Conservation (phyloP, 768 basidiomycete species). For the Boletus bicolor region DNA sequence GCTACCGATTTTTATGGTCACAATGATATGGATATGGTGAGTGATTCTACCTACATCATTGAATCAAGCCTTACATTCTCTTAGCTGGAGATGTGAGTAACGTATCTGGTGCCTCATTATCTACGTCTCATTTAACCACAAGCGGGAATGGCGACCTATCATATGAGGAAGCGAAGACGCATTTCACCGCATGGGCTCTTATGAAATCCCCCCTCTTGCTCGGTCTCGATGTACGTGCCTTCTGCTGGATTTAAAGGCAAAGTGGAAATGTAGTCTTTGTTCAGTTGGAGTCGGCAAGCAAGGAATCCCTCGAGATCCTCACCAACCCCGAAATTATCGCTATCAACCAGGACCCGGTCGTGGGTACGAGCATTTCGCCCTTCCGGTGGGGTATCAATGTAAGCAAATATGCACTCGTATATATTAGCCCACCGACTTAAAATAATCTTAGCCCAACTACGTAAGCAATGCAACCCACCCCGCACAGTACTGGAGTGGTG, state of each 20-base stretch:
- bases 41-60: conserved; percentile 11
- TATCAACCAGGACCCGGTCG: conserved; percentile 64
- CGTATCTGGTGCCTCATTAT: background rate
- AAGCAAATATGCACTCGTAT: conserved; percentile 17
- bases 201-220: conserved; percentile 69
- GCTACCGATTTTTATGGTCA: conserved; percentile 66
- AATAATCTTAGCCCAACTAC: conserved; percentile 32
- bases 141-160: conserved; percentile 64
- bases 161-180: conserved; percentile 62
- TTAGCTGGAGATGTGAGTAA: conserved; percentile 54
- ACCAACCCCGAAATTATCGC: conserved; percentile 63
- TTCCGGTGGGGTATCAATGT: conserved; percentile 71
- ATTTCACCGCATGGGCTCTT: conserved; percentile 71
- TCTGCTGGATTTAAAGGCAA: conserved; percentile 1
- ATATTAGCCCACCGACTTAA: background rate
- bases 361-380: conserved; percentile 59
- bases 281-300: conserved; percentile 50
- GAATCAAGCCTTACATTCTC: background rate
- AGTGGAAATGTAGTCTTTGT: background rate
- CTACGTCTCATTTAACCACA: background rate
- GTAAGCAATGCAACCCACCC: conserved; percentile 46
- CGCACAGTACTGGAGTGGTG: conserved; percentile 71
- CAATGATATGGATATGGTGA: conserved; percentile 67
- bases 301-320: conserved; percentile 52
- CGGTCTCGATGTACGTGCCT: conserved; percentile 48